These are phyloP conservation scores for Irpex rosettiformis DNA, from an alignment of 1,284 basidiomycete genomes.

Conservation along the genomic window DNA sequence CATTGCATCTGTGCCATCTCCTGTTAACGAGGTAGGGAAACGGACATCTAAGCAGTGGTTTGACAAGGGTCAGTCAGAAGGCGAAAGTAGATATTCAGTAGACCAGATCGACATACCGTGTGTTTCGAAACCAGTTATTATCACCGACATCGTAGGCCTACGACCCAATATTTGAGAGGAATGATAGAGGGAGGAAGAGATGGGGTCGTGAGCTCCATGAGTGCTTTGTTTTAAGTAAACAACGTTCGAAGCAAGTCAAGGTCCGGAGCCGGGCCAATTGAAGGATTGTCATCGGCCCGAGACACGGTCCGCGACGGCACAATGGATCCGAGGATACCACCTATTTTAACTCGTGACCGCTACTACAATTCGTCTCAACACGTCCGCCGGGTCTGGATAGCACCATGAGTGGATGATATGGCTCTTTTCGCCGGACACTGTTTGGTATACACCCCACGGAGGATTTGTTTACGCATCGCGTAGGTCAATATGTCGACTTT, in stretches of 20 bases:
- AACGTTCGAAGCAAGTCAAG: neutral
- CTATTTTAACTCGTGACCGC: no score
- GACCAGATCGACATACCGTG: constrained; percentile 40
- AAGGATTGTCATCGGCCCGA: constrained; percentile 15
- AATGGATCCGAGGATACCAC: neutral
- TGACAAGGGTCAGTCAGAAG: neutral
- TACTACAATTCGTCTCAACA: no score
- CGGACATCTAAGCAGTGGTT: constrained; percentile 70
- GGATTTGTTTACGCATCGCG: no score
- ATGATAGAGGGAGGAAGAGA: neutral
- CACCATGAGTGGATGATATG: no score
- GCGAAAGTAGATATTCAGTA: neutral
- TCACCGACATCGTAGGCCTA: constrained; percentile 30
- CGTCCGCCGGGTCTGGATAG: no score
- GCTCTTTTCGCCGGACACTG: no score
- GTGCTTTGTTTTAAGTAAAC: constrained; percentile 11
- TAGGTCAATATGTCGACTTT: no score
- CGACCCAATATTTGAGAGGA: neutral
- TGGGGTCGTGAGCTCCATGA: neutral
- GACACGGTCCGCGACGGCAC: neutral
- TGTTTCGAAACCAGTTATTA: constrained; percentile 49
- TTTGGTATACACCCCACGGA: no score
- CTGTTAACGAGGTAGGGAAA: constrained; percentile 80
- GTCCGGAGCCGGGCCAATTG: constrained; percentile 16
- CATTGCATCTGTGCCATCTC: constrained; percentile 91